Conservation (phyloP, 768 basidiomycete species). For the Tricholoma terreum region DNA sequence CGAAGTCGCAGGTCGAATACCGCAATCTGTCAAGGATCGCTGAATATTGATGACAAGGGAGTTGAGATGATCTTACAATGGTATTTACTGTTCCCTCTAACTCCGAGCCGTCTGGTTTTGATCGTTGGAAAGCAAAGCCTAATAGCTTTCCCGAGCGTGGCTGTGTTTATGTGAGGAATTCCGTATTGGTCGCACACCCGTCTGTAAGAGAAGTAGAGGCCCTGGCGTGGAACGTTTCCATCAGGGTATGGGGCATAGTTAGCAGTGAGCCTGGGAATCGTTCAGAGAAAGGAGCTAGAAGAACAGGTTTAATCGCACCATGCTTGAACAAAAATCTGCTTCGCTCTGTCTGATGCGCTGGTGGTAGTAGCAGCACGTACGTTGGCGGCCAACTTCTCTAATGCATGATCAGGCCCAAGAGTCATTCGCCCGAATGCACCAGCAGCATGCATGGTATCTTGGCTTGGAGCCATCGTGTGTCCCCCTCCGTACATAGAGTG, state of each 20-base stretch:
- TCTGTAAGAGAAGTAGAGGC: conserved; percentile 90
- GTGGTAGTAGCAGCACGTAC: conserved; percentile 88
- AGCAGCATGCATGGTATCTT: conserved; percentile 60
- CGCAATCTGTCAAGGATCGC: conserved; percentile 65
- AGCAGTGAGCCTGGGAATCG: conserved; percentile 64
- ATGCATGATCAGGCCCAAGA: conserved; percentile 68
- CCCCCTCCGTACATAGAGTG: conserved; percentile 58
- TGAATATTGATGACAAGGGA: conserved; percentile 30
- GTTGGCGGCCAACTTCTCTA: conserved; percentile 85
- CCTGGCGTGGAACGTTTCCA: conserved; percentile 91
- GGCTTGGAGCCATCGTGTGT: conserved; percentile 45
- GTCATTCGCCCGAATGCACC: conserved; percentile 77
- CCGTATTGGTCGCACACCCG: conserved; percentile 90
- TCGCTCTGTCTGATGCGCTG: conserved; percentile 86
- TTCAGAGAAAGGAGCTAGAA: conserved; percentile 6
- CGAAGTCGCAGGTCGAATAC: conserved; percentile 87
- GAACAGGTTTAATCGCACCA: conserved; percentile 53
- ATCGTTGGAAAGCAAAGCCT: conserved; percentile 91
- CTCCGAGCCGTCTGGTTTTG: conserved; percentile 90
- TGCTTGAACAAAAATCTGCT: conserved; percentile 90
- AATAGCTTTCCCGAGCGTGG: conserved; percentile 93
- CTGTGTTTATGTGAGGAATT: conserved; percentile 93
- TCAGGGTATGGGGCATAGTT: conserved; percentile 91
- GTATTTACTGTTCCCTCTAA: conserved; percentile 94
- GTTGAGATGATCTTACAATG: conserved; percentile 63